Evolutionary conservation across 805 yeast genomes (phyloP).

Genomic region (Candida maris): DNA sequence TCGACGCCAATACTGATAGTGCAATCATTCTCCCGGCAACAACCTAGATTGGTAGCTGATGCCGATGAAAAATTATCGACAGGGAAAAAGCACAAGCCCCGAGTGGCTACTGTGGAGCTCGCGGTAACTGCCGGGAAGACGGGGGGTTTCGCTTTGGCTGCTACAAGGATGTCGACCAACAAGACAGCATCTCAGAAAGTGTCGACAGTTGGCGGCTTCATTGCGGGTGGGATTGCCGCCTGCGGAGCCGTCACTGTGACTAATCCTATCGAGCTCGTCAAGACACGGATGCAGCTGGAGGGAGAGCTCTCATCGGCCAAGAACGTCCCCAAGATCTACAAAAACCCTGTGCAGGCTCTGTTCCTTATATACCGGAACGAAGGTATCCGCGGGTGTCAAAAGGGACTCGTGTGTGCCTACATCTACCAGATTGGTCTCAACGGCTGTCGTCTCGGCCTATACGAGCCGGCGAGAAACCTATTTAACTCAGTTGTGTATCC

Average conservation of each 20-base stretch:
- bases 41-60: too few relatives aligned
- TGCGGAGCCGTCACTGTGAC: slow-evolving; percentile 97
- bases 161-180: slow-evolving; percentile 23
- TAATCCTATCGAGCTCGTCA: slow-evolving; percentile 91
- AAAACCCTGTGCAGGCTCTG: slow-evolving; percentile 83
- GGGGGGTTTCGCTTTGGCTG: too few relatives aligned
- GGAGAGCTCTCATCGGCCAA: slow-evolving; percentile 72
- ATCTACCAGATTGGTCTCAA: slow-evolving; percentile 86
- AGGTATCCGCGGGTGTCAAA: slow-evolving; percentile 84
- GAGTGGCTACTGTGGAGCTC: too few relatives aligned
- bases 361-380: slow-evolving; percentile 68
- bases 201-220: slow-evolving; percentile 70
- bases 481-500: slow-evolving; percentile 57
- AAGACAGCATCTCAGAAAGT: slow-evolving; percentile 55
- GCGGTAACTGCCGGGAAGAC: too few relatives aligned
- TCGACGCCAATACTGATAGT: too few relatives aligned
- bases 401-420: slow-evolving; percentile 87
- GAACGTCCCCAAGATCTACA: slow-evolving; percentile 54
- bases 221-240: slow-evolving; percentile 92
- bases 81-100: background rate
- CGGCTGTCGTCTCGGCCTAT: slow-evolving; percentile 91
- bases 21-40: too few relatives aligned
- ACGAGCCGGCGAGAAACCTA: slow-evolving; percentile 75
- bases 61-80: background rate
- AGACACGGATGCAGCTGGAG: slow-evolving; percentile 94